A percentile compares a stretch with the other conserved stretches of the same genome.
phyloP scores from a whole-genome alignment of 2,329 filamentous ascomycete genomes.

The Septoria petroselini region DNA sequence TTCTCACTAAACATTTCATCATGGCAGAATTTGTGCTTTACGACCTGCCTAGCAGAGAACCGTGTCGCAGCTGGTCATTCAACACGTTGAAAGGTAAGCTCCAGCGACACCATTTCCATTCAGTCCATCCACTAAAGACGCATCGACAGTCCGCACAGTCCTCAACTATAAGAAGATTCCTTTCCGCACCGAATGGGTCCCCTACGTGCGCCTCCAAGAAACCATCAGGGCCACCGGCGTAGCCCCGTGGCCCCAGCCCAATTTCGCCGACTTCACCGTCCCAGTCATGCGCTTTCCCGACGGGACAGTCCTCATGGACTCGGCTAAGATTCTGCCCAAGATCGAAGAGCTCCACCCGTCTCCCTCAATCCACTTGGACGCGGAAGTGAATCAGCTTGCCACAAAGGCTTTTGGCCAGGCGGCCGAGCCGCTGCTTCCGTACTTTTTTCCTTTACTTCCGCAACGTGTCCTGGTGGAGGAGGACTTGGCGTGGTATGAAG shows the following conservation, averaged over 20 bases:
- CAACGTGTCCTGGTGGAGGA: constrained; percentile 30
- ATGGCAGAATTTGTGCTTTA: constrained; percentile 12
- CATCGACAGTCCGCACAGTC: constrained; percentile 8
- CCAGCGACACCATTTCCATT: background rate
- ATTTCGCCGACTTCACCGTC: constrained; percentile 10
- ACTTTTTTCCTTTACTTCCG: background rate
- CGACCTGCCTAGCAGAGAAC: constrained; percentile 13
- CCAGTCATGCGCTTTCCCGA: constrained; percentile 7
- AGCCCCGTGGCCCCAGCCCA: background rate
- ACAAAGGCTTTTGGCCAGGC: background rate
- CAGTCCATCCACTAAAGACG: background rate
- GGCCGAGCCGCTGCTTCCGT: background rate
- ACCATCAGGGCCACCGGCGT: constrained; percentile 12
- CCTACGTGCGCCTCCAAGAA: constrained; percentile 12
- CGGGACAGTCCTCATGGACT: constrained; percentile 12
- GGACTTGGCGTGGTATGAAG: constrained; percentile 21
- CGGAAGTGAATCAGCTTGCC: background rate
- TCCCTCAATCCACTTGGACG: constrained; percentile 7
- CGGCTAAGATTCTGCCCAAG: constrained; percentile 8
- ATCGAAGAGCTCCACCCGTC: constrained; percentile 11
- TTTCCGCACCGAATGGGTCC: constrained; percentile 15
- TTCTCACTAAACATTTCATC: background rate
- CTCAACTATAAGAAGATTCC: constrained; percentile 16
- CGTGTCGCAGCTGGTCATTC: constrained; percentile 13
- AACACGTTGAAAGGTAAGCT: constrained; percentile 14